Percentiles rank a stretch among this genome's conserved stretches.
These are phyloP conservation scores for Pichia inconspicua DNA, from an alignment of 1,139 yeast genomes.

Conservation along the genomic window DNA sequence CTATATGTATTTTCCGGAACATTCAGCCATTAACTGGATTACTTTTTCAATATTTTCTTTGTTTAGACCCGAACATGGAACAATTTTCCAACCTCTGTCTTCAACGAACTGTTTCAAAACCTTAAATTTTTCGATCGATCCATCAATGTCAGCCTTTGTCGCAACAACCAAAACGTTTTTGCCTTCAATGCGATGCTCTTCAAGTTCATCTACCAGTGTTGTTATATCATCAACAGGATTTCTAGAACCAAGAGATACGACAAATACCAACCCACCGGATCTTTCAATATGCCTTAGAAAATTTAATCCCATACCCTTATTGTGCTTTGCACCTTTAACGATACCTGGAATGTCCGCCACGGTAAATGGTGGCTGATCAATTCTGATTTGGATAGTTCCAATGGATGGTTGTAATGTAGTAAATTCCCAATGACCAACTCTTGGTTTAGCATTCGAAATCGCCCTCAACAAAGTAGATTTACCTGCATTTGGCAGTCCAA, in stretches of 20 bases:
- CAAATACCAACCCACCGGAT: conserved; percentile 83
- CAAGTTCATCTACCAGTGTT: conserved; percentile 61
- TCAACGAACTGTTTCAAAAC: conserved; percentile 38
- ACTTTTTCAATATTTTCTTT: conserved; percentile 67
- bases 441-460: conserved; percentile 83
- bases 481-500: conserved; percentile 95
- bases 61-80: conserved; percentile 78
- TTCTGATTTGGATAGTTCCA: conserved; percentile 70
- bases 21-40: conserved; percentile 62
- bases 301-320: conserved; percentile 90
- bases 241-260: conserved; percentile 59
- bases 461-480: conserved; percentile 82
- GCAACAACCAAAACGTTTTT: conserved; percentile 73
- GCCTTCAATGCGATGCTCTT: conserved; percentile 45
- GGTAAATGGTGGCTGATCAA: conserved; percentile 69
- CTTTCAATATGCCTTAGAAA: conserved; percentile 88
- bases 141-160: conserved; percentile 79
- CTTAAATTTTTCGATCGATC: conserved; percentile 38
- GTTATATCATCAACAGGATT: conserved; percentile 61
- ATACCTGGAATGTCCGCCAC: conserved; percentile 98
- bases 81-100: conserved; percentile 49
- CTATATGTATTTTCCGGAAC: conserved; percentile 34
- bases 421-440: conserved; percentile 95
- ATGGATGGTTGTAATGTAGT: conserved; percentile 89
- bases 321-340: conserved; percentile 74